These are phyloP conservation scores for Hibiscus trionum DNA, from an alignment of 345 rosid species.

Conservation along the genomic window DNA sequence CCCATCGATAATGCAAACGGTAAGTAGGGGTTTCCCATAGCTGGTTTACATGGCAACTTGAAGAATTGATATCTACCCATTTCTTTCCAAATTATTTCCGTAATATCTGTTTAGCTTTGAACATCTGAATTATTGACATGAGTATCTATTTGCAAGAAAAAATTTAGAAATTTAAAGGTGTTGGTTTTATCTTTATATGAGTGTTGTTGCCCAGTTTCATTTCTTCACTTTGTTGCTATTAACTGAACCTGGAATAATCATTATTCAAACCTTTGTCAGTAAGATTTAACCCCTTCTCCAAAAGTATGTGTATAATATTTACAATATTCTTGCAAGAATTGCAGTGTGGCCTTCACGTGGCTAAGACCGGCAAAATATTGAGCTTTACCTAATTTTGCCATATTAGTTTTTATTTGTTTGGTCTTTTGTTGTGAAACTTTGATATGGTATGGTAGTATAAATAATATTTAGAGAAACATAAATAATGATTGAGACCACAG, in stretches of 20 bases:
- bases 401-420: background rate
- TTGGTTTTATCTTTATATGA: background rate
- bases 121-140: background rate
- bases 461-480: background rate
- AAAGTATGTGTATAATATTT: background rate
- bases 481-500: background rate
- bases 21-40: conserved; percentile 9
- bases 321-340: background rate
- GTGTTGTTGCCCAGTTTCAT: background rate
- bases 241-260: background rate
- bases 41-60: background rate
- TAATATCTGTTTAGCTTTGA: background rate
- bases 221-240: background rate
- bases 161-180: background rate
- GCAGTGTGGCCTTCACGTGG: background rate
- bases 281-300: background rate
- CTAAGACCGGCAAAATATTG: background rate
- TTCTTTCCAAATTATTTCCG: background rate
- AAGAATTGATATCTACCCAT: background rate
- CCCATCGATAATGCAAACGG: conserved; percentile 95
- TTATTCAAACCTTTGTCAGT: background rate
- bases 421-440: background rate
- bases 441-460: background rate
- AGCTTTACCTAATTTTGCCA: background rate
- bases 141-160: background rate